Evolutionary conservation across 2,329 filamentous ascomycete species (phyloP), one percentile per base, ranked within the genome.

Genomic region (Graphilbum fragrans): DNA sequence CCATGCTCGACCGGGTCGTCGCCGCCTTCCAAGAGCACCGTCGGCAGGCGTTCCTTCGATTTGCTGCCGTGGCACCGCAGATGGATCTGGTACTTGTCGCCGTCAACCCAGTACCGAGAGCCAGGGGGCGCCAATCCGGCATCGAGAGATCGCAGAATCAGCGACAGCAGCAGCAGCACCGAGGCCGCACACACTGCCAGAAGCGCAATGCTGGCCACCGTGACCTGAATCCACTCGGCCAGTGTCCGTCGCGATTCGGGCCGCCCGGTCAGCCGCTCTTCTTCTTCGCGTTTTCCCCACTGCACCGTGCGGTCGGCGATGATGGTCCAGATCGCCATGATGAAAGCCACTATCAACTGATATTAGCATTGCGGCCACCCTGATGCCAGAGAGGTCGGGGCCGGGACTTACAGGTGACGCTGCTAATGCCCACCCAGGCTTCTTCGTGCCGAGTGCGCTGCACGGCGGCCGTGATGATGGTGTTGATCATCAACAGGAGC

Each of bases 241-340:
- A 95, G 60, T 0, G 86, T 84, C 22, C 88, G 78, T 20, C 88
- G 76, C 11, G 82, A 86, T 64, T 98, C 90, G 23, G 82, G 75
- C 14, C 90, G 82, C 11, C 92, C 92, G 1, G 90, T 96, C 18
- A 96, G 67, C 21, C 92, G 78, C 58, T 94, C 82, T 57, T 98
- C 92, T 58, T 96, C 92, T 53, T 95, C 86, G 2, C 70, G 70
- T 61, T 96, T 96, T 43, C 90, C 92, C 82, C 86, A 94, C 53
- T 82, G 74, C 9, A 98, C 92, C 5, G 84, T 78, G 37, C 82
- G 73, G 55, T 94, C 90, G 8, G 82, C 84, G 9, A 81, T 53
- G 18, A 95, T 67, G 20, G 82, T 82, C 77, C 86, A 96, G 3
- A 83, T 58, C 29, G 82, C 74, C 56, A 94, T 85, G 36, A 92